phyloP scores from a whole-genome alignment of 1,284 basidiomycete genomes.

The Ustilago crameri region DNA sequence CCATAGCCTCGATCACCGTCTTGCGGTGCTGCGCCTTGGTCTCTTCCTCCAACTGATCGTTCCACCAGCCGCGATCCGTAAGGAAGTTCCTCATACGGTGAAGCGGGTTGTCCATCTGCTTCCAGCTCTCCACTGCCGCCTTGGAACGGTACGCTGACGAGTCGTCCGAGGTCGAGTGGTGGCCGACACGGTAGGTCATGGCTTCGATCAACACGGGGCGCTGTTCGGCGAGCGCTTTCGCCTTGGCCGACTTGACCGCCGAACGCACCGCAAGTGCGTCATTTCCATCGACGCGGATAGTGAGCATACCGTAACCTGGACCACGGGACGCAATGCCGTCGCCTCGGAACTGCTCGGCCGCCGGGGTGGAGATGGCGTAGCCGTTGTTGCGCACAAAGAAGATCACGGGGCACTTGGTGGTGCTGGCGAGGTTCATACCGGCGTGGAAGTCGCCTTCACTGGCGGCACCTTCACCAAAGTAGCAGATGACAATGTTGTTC shows the following conservation, averaged over 20 bases:
- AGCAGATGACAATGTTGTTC: constrained; percentile 80
- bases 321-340: constrained; percentile 76
- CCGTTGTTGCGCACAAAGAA: constrained; percentile 78
- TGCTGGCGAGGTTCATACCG: constrained; percentile 70
- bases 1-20: constrained; percentile 82
- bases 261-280: constrained; percentile 86
- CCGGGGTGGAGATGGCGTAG: constrained; percentile 93
- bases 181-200: constrained; percentile 75
- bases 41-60: constrained; percentile 78
- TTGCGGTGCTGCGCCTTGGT: constrained; percentile 78
- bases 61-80: constrained; percentile 83
- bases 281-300: constrained; percentile 84
- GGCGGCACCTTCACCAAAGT: constrained; percentile 80
- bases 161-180: constrained; percentile 94
- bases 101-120: constrained; percentile 80
- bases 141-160: constrained; percentile 80
- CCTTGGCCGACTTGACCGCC: constrained; percentile 83
- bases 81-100: constrained; percentile 84
- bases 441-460: constrained; percentile 74
- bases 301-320: constrained; percentile 85
- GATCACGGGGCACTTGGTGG: constrained; percentile 66
- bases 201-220: constrained; percentile 87
- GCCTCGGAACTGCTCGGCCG: constrained; percentile 80
- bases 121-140: constrained; percentile 58
- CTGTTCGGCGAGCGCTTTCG: constrained; percentile 77